Evolutionary conservation across 768 basidiomycete genomes (phyloP).

Genomic region (Tricholoma bakamatsutake): DNA sequence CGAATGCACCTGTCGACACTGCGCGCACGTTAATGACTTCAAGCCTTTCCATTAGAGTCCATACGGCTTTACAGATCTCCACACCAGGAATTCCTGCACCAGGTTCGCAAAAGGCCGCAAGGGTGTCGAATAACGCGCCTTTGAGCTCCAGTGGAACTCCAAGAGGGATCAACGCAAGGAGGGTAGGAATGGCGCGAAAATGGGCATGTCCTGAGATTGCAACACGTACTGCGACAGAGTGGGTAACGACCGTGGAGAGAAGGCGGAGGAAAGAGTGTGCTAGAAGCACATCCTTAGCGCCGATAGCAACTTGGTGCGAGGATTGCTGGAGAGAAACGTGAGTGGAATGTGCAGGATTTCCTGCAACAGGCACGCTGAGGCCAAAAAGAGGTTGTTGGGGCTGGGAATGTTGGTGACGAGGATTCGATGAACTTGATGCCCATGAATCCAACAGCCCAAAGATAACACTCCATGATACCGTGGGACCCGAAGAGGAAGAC

Average conservation of each 20-base stretch:
- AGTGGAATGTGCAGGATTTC: conserved; percentile 25
- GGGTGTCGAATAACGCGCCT: conserved; percentile 73
- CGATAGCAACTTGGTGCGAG: conserved; percentile 43
- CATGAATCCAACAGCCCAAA: conserved; percentile 75
- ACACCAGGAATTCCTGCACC: conserved; percentile 69
- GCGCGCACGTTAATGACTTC: conserved; percentile 78
- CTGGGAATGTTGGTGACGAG: conserved; percentile 41
- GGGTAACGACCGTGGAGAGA: conserved; percentile 65
- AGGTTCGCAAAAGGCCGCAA: conserved; percentile 79
- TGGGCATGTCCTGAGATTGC: conserved; percentile 72
- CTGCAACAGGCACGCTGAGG: conserved; percentile 19
- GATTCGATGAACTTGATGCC: conserved; percentile 47
- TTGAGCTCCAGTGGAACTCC: conserved; percentile 89
- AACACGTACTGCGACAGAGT: conserved; percentile 73
- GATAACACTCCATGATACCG: conserved; percentile 74
- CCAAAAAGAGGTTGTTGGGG: conserved; percentile 22
- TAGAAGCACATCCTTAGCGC: conserved; percentile 69
- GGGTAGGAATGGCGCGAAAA: conserved; percentile 76
- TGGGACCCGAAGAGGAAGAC: conserved; percentile 43
- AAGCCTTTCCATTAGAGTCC: conserved; percentile 77
- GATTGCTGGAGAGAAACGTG: conserved; percentile 33
- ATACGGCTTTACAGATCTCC: conserved; percentile 78
- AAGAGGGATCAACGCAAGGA: conserved; percentile 73
- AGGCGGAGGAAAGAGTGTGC: conserved; percentile 79
- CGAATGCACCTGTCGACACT: conserved; percentile 30